Percentiles rank a stretch among this genome's conserved stretches.
These are phyloP conservation scores for Calcarisporium arbuscula DNA, from an alignment of 2,329 filamentous ascomycete genomes.

Conservation along the genomic window DNA sequence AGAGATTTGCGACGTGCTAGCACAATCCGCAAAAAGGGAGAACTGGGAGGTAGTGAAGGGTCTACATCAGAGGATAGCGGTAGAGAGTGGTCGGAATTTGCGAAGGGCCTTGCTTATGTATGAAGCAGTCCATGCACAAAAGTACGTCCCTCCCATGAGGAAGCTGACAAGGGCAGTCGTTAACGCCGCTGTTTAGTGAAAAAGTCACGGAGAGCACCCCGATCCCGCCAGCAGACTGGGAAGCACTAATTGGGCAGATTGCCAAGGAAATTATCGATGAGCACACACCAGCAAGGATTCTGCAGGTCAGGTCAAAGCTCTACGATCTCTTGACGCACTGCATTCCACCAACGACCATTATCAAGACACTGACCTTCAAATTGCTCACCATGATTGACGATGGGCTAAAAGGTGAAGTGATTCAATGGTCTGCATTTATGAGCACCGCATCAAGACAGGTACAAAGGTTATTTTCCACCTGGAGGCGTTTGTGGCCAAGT, in stretches of 20 bases:
- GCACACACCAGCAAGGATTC: conserved; percentile 80
- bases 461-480: conserved; percentile 97
- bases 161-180: conserved; percentile 10
- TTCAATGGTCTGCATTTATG: conserved; percentile 97
- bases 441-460: conserved; percentile 87
- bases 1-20: conserved; percentile 78
- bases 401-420: conserved; percentile 80
- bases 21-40: conserved; percentile 66
- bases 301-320: conserved; percentile 86
- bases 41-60: conserved; percentile 71
- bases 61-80: conserved; percentile 78
- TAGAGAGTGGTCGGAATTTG: conserved; percentile 85
- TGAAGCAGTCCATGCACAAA: conserved; percentile 93
- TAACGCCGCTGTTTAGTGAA: conserved; percentile 54
- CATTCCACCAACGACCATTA: conserved; percentile 87
- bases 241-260: conserved; percentile 80
- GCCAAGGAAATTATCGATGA: conserved; percentile 93
- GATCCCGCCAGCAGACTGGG: conserved; percentile 95
- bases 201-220: conserved; percentile 80
- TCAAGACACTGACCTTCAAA: conserved; percentile 94
- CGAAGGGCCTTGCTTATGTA: conserved; percentile 91
- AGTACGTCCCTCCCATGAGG: conserved; percentile 60
- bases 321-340: conserved; percentile 97
- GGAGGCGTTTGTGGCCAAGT: conserved; percentile 97
- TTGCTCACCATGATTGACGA: conserved; percentile 84